Percentiles rank a stretch among this genome's conserved stretches.
These are phyloP conservation scores for Penicillium palitans DNA, from an alignment of 2,329 filamentous ascomycete genomes.

Conservation along the genomic window DNA sequence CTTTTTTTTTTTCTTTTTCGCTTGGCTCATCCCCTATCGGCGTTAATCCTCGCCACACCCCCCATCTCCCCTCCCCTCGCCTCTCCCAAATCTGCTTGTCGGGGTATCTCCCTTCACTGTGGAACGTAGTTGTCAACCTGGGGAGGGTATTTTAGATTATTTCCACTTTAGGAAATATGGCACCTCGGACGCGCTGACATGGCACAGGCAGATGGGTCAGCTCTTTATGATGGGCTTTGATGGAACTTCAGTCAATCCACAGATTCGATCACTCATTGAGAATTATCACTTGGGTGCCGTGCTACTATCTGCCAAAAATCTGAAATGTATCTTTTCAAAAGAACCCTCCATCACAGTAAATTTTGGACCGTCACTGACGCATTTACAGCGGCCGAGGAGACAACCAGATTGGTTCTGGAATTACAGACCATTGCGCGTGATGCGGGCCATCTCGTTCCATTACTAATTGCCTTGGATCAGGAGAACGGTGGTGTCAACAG, in stretches of 20 bases:
- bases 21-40: slow-evolving; percentile 2
- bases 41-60: background rate
- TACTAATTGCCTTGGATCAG: slow-evolving; percentile 90
- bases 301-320: slow-evolving; percentile 64
- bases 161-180: slow-evolving; percentile 65
- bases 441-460: slow-evolving; percentile 82
- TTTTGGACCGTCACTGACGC: slow-evolving; percentile 1
- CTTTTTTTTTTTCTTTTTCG: slow-evolving; percentile 15
- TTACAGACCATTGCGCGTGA: slow-evolving; percentile 89
- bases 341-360: background rate
- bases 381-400: slow-evolving; percentile 78
- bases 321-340: slow-evolving; percentile 60
- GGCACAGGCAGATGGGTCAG: slow-evolving; percentile 57
- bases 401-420: slow-evolving; percentile 82
- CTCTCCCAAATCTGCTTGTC: background rate
- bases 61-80: background rate
- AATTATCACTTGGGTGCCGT: slow-evolving; percentile 82
- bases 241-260: slow-evolving; percentile 62
- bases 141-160: slow-evolving; percentile 59
- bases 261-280: slow-evolving; percentile 63
- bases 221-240: slow-evolving; percentile 69
- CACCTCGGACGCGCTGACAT: slow-evolving; percentile 35
- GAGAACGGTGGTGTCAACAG: slow-evolving; percentile 98
- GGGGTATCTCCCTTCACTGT: slow-evolving; percentile 14
- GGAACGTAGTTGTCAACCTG: slow-evolving; percentile 15